These are phyloP conservation scores for Trichoderma semiorbis DNA, from an alignment of 2,329 filamentous ascomycete species.

Conservation along the genomic window DNA sequence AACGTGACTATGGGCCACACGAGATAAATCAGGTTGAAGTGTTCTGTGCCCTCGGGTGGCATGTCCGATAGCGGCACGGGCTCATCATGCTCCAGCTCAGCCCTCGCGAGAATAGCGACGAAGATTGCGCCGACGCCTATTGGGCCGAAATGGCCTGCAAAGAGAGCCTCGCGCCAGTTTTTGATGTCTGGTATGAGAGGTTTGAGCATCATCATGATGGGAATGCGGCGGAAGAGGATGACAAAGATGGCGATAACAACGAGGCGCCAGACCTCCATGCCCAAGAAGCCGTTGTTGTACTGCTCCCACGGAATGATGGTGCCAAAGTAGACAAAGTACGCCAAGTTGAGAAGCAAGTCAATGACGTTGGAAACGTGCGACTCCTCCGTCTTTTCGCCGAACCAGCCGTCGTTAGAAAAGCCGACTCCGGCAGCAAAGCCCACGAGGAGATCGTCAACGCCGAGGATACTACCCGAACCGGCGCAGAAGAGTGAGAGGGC, in stretches of 20 bases:
- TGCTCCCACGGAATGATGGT: conserved; percentile 95
- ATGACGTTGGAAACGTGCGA: conserved; percentile 99
- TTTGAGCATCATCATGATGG: conserved; percentile 88
- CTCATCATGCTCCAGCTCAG: conserved; percentile 75
- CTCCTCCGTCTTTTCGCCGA: conserved; percentile 95
- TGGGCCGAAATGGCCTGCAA: conserved; percentile 95
- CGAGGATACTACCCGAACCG: conserved; percentile 85
- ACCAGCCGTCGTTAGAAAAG: conserved; percentile 99
- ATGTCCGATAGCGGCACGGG: conserved; percentile 69
- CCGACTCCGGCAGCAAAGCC: conserved; percentile 96
- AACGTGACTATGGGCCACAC: conserved; percentile 98
- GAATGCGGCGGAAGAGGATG: conserved; percentile 91
- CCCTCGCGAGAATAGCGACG: conserved; percentile 84
- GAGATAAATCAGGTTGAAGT: conserved; percentile 71
- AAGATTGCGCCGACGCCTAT: conserved; percentile 98
- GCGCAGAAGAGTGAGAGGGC: conserved; percentile 94
- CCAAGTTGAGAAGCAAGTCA: conserved; percentile 91
- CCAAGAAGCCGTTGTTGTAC: conserved; percentile 73
- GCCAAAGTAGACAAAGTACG: conserved; percentile 97
- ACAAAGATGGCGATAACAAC: conserved; percentile 93
- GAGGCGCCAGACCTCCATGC: conserved; percentile 81
- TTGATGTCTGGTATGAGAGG: conserved; percentile 95
- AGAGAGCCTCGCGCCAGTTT: conserved; percentile 94
- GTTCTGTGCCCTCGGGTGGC: conserved; percentile 51
- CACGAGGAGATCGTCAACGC: conserved; percentile 88